Percentiles rank a stretch among this genome's conserved stretches.
Evolutionary conservation across 805 yeast species (phyloP).

Genomic region (Starmera dryadoides): DNA sequence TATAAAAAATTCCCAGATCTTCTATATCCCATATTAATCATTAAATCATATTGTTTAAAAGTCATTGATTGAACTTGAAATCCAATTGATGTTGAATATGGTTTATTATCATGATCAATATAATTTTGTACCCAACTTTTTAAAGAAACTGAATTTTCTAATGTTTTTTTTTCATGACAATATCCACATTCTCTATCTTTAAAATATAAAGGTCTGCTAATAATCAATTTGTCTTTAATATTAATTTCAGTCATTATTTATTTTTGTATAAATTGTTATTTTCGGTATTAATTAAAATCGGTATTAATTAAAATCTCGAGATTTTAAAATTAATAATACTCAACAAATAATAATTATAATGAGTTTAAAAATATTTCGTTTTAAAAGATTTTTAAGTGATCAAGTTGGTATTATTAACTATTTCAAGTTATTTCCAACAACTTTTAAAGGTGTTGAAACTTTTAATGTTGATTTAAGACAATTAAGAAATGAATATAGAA

Average conservation of each 20-base stretch:
- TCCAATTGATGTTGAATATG: slow-evolving; percentile 25
- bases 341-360: too few species aligned
- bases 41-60: slow-evolving; percentile 47
- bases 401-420: slow-evolving; percentile 22
- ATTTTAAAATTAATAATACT: too few species aligned
- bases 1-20: slow-evolving; percentile 69
- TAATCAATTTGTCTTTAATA: slow-evolving; percentile 23
- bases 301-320: too few species aligned
- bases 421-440: slow-evolving; percentile 67
- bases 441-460: slow-evolving; percentile 62
- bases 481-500: slow-evolving; percentile 69
- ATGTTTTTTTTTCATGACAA: slow-evolving; percentile 37
- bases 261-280: too few species aligned
- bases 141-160: slow-evolving; percentile 27
- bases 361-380: too few species aligned
- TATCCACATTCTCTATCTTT: slow-evolving; percentile 59
- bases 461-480: slow-evolving; percentile 49
- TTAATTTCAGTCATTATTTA: slow-evolving; percentile 6
- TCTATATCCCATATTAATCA: slow-evolving; percentile 71
- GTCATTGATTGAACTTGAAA: slow-evolving; percentile 39
- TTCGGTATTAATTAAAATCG: too few species aligned
- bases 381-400: too few species aligned
- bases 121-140: slow-evolving; percentile 24
- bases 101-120: slow-evolving; percentile 3
- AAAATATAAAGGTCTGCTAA: slow-evolving; percentile 39